Percentiles rank a stretch among this genome's conserved stretches.
phyloP scores from a whole-genome alignment of 257 asterid species.

The Dorcoceras hygrometricum region DNA sequence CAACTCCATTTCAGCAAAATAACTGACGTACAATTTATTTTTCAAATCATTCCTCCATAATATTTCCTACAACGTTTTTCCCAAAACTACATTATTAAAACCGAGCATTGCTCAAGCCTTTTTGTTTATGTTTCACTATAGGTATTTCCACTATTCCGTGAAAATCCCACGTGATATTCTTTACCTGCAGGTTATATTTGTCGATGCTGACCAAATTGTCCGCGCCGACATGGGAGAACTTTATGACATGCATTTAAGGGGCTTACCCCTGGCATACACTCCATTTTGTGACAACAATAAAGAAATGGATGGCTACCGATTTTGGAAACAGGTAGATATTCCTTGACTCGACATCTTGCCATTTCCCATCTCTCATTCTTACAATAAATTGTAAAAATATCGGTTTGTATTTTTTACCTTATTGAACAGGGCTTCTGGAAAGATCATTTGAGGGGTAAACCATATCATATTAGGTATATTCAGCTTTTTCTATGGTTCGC shows the following conservation, averaged over 20 bases:
- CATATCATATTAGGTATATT: conserved; percentile 86
- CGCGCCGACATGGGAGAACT: conserved; percentile 98
- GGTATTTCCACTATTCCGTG: conserved; percentile 13
- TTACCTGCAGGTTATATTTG: conserved; percentile 86
- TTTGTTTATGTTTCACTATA: conserved; percentile 20
- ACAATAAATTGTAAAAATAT: background rate
- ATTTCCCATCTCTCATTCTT: conserved; percentile 2
- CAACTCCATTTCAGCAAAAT: no score
- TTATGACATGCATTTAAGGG: conserved; percentile 86
- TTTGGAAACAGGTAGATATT: conserved; percentile 81
- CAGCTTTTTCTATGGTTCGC: background rate
- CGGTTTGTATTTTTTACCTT: conserved; percentile 24
- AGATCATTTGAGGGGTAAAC: conserved; percentile 94
- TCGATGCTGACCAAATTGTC: conserved; percentile 94
- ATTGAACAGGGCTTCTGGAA: conserved; percentile 92
- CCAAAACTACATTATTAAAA: no score
- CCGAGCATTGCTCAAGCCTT: background rate
- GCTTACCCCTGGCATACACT: conserved; percentile 90
- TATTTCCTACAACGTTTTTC: no score
- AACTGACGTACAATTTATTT: no score
- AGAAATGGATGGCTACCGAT: conserved; percentile 98
- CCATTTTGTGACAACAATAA: conserved; percentile 98
- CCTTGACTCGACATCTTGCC: conserved; percentile 11
- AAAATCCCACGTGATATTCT: conserved; percentile 15
- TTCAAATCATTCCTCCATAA: no score